These are phyloP conservation scores for Bacterosira constricta DNA, from an alignment of 108 stramenopile species.

Conservation along the genomic window DNA sequence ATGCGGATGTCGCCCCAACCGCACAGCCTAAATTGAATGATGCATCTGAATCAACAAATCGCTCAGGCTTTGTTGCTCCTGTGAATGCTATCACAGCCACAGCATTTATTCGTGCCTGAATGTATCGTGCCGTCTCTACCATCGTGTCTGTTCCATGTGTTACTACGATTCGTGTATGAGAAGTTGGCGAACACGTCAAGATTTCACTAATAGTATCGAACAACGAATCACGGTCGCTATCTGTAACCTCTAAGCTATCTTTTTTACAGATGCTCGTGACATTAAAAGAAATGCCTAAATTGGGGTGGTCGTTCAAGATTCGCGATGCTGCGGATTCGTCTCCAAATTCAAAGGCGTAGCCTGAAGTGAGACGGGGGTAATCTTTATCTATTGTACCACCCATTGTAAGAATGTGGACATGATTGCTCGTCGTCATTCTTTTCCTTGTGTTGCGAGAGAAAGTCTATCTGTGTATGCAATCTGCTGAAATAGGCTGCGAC, in stretches of 20 bases:
- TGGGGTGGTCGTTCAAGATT: slow-evolving; percentile 42
- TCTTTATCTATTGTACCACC: slow-evolving; percentile 67
- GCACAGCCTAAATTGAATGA: slow-evolving; percentile 57
- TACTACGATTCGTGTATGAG: slow-evolving; percentile 39
- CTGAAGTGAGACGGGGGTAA: slow-evolving; percentile 54
- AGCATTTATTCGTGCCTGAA: slow-evolving; percentile 10
- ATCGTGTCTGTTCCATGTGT: slow-evolving; percentile 68
- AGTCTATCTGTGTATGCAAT: no score
- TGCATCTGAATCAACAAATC: slow-evolving; percentile 62
- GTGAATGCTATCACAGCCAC: slow-evolving; percentile 47
- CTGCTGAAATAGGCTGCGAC: no score
- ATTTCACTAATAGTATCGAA: background rate
- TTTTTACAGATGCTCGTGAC: slow-evolving; percentile 42
- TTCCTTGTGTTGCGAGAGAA: background rate
- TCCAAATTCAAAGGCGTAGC: slow-evolving; percentile 60
- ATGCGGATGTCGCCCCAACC: slow-evolving; percentile 37
- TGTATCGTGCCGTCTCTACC: slow-evolving; percentile 49
- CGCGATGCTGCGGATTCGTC: slow-evolving; percentile 44
- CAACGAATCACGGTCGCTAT: slow-evolving; percentile 29
- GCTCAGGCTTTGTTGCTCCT: slow-evolving; percentile 61
- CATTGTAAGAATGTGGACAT: slow-evolving; percentile 36
- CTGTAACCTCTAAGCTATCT: slow-evolving; percentile 55
- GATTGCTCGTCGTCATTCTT: background rate
- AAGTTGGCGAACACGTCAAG: background rate
- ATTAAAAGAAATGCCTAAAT: slow-evolving; percentile 30